Evolutionary conservation across 805 yeast genomes (phyloP).

Genomic region (Lipomyces sp.): DNA sequence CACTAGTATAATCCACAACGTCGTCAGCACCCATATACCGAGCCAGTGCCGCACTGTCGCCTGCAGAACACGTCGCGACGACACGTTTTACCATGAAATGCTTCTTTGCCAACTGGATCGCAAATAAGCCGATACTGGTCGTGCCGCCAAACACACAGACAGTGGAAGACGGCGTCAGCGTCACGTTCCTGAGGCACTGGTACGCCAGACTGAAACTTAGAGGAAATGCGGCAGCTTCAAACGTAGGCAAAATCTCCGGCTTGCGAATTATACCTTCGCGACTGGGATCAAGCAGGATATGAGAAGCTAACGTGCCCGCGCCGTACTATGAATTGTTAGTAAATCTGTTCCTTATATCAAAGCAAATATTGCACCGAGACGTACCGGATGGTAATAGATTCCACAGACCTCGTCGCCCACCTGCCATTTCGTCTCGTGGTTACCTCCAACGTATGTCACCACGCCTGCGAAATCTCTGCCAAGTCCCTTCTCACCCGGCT

Average conservation of each 20-base stretch:
- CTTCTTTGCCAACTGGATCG: slow-evolving; percentile 61
- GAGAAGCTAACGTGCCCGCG: slow-evolving; percentile 63
- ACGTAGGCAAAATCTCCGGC: slow-evolving; percentile 54
- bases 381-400: slow-evolving; percentile 52
- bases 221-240: slow-evolving; percentile 70
- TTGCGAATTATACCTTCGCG: slow-evolving; percentile 55
- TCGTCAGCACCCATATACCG: slow-evolving; percentile 60
- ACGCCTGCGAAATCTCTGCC: slow-evolving; percentile 75
- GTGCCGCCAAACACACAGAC: slow-evolving; percentile 76
- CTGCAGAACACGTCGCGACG: slow-evolving; percentile 60
- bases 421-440: slow-evolving; percentile 47
- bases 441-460: slow-evolving; percentile 59
- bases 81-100: slow-evolving; percentile 55
- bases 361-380: slow-evolving; percentile 3
- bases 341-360: background rate
- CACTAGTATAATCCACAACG: slow-evolving; percentile 61
- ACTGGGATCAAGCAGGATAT: slow-evolving; percentile 59
- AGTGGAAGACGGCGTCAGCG: slow-evolving; percentile 52
- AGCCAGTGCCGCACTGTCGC: slow-evolving; percentile 52
- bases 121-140: slow-evolving; percentile 66
- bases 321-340: slow-evolving; percentile 44
- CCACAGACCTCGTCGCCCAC: slow-evolving; percentile 74
- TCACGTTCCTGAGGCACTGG: slow-evolving; percentile 47
- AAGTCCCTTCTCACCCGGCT: slow-evolving; percentile 62
- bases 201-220: slow-evolving; percentile 68